Conservation (phyloP, 768 basidiomycete species). For the Xerocomellus chrysenteron region DNA sequence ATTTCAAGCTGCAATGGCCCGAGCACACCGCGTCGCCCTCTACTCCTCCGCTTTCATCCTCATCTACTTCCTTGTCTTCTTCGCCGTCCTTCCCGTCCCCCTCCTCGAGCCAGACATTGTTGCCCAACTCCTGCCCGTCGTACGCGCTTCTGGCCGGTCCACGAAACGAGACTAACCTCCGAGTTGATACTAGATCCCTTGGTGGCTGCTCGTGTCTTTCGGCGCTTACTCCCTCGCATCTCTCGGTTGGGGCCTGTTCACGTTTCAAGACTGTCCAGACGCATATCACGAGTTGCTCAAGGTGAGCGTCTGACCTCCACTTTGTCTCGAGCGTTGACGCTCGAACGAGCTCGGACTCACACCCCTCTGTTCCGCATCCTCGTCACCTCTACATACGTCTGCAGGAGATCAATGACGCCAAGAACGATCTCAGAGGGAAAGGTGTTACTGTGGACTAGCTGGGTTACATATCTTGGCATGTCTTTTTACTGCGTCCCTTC, state of each 20-base stretch:
- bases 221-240: constrained; percentile 79
- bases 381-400: background rate
- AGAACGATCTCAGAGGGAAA: constrained; percentile 54
- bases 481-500: constrained; percentile 25
- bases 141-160: background rate
- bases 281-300: constrained; percentile 68
- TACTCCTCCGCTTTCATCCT: constrained; percentile 42
- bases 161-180: background rate
- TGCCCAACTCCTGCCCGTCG: constrained; percentile 15
- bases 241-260: constrained; percentile 71
- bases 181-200: constrained; percentile 55
- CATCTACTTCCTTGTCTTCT: constrained; percentile 40
- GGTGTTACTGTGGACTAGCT: constrained; percentile 60
- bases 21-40: constrained; percentile 54
- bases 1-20: constrained; percentile 46
- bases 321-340: no score
- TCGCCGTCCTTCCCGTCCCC: constrained; percentile 15
- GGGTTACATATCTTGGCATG: background rate
- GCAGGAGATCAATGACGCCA: constrained; percentile 64
- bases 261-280: constrained; percentile 76
- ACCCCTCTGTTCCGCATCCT: background rate
- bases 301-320: constrained; percentile 31
- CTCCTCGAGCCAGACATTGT: constrained; percentile 8
- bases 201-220: constrained; percentile 79
- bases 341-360: background rate